These are phyloP conservation scores for Veloboletus limbatus DNA, from an alignment of 1,284 basidiomycete genomes.

Conservation along the genomic window DNA sequence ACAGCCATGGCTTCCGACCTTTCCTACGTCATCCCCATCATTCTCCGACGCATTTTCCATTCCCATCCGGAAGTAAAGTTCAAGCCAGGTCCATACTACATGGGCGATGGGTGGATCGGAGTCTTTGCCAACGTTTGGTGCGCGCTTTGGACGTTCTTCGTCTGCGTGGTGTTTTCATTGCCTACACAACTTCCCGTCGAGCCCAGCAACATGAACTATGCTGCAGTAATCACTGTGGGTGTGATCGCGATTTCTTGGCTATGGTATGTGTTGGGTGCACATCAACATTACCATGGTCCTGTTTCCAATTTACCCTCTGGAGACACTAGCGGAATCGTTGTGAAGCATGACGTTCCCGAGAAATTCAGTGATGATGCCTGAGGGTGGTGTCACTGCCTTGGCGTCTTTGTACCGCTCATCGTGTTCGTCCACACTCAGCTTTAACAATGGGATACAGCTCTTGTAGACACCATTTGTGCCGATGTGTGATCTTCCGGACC, in stretches of 20 bases:
- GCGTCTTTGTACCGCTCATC: too few species aligned
- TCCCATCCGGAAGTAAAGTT: slow-evolving; percentile 84
- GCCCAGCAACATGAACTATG: slow-evolving; percentile 75
- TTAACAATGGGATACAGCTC: too few species aligned
- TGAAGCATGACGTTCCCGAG: background rate
- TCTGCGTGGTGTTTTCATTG: slow-evolving; percentile 69
- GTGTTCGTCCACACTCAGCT: too few species aligned
- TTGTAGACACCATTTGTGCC: too few species aligned
- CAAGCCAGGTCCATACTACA: slow-evolving; percentile 87
- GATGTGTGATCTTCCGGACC: background rate
- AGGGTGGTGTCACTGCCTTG: too few species aligned
- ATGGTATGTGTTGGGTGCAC: slow-evolving; percentile 27
- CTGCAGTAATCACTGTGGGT: slow-evolving; percentile 40
- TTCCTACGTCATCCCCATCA: slow-evolving; percentile 75
- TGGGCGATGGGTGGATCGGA: slow-evolving; percentile 72
- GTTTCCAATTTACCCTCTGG: slow-evolving; percentile 22
- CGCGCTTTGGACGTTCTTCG: slow-evolving; percentile 67
- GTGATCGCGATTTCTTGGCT: slow-evolving; percentile 27
- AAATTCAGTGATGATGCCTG: slow-evolving; percentile 5
- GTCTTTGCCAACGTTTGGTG: slow-evolving; percentile 64
- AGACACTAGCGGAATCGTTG: background rate
- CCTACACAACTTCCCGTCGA: slow-evolving; percentile 73
- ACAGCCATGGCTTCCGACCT: slow-evolving; percentile 72
- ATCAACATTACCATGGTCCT: slow-evolving; percentile 31
- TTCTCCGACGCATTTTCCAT: slow-evolving; percentile 66